A percentile compares a stretch with the other conserved stretches of the same genome.
phyloP scores from a whole-genome alignment of 257 asterid genomes.

The Gynochthodes officinalis region DNA sequence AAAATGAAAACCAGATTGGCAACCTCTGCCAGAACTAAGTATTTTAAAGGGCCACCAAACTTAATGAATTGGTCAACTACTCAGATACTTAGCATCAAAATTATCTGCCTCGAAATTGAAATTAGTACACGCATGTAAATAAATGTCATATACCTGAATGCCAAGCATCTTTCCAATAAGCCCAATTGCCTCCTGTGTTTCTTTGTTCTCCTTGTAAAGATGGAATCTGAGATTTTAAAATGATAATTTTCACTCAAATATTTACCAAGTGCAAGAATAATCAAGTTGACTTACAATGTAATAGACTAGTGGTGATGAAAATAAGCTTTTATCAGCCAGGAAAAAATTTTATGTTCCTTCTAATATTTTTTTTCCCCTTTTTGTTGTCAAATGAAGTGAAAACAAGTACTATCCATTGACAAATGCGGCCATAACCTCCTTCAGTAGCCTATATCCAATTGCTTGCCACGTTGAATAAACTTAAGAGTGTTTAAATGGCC shows the following conservation, averaged over 20 bases:
- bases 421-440: not conserved
- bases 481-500: not conserved
- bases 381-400: not conserved
- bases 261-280: slow-evolving; percentile 10
- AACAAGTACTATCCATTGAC: not conserved
- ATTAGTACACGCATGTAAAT: slow-evolving; percentile 16
- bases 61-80: not conserved
- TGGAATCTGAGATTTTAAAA: slow-evolving; percentile 55
- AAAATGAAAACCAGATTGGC: not conserved
- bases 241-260: slow-evolving; percentile 22
- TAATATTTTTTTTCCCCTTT: too few relatives aligned
- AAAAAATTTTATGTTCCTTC: not conserved
- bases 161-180: slow-evolving; percentile 91
- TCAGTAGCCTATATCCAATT: not conserved
- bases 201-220: slow-evolving; percentile 98
- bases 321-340: not conserved
- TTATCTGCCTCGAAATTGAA: not conserved
- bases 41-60: not conserved
- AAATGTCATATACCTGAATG: slow-evolving; percentile 56
- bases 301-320: not conserved
- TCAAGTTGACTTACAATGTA: not conserved
- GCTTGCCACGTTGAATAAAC: not conserved
- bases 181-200: slow-evolving; percentile 91
- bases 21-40: not conserved
- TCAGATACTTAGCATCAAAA: not conserved